Conservation (phyloP, 2,329 filamentous ascomycete genomes). For the Beauveria rudraprayagi region DNA sequence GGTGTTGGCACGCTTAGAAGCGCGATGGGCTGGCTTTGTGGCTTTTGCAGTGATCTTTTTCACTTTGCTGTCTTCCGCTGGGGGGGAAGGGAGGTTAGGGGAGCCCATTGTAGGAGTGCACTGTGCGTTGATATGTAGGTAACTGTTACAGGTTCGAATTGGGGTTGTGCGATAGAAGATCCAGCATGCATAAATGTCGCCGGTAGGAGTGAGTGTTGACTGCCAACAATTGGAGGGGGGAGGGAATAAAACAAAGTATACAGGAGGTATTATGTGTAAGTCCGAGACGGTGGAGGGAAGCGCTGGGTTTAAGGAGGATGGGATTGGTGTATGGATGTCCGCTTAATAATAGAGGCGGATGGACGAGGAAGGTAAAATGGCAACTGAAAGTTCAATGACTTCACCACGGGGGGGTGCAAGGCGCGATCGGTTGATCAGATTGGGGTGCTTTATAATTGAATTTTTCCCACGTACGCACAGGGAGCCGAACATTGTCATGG, state of each 20-base stretch:
- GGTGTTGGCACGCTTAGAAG: conserved; percentile 40
- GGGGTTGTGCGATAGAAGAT: not conserved
- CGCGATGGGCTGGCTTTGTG: conserved; percentile 42
- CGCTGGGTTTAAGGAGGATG: conserved; percentile 6
- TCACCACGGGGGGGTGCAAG: conserved; percentile 6
- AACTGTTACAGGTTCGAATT: not conserved
- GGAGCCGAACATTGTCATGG: not conserved
- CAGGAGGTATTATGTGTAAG: conserved; percentile 6
- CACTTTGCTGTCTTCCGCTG: conserved; percentile 38
- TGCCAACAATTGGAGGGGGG: not conserved
- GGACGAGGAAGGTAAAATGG: not conserved
- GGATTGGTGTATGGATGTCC: conserved; percentile 1
- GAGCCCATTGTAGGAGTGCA: conserved; percentile 35
- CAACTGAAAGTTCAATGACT: conserved; percentile 3
- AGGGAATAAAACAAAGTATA: not conserved
- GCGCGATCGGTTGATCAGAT: conserved; percentile 9
- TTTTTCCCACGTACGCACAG: not conserved
- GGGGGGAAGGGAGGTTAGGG: conserved; percentile 42
- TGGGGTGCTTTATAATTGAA: conserved; percentile 6
- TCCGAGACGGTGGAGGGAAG: conserved; percentile 2
- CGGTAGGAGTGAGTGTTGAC: not conserved
- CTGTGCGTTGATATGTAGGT: not conserved
- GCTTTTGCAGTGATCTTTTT: conserved; percentile 33
- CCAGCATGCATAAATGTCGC: not conserved
- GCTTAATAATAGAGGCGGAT: conserved; percentile 9